Evolutionary conservation across 2,329 filamentous ascomycete species (phyloP).

Genomic region (Onygenales sp.): DNA sequence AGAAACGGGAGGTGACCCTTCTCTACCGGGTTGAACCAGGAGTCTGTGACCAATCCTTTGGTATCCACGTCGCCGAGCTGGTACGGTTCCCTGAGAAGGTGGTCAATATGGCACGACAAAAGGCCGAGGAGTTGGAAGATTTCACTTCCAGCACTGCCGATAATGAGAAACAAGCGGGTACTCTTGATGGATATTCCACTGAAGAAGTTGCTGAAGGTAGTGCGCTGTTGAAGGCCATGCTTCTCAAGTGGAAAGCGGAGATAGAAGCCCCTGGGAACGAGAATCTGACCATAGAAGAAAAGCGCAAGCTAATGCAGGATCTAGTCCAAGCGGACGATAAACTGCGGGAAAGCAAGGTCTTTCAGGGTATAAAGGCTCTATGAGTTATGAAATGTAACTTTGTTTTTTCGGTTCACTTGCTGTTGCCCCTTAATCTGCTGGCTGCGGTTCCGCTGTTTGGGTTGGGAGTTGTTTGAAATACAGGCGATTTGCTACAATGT

Average conservation of each 20-base stretch:
- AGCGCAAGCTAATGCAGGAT: constrained; percentile 68
- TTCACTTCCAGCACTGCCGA: constrained; percentile 44
- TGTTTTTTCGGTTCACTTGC: neutral
- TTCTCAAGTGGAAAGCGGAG: constrained; percentile 74
- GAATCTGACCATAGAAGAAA: constrained; percentile 59
- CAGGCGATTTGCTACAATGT: neutral
- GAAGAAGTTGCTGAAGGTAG: constrained; percentile 87
- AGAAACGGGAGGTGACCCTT: constrained; percentile 76
- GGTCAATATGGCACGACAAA: constrained; percentile 97
- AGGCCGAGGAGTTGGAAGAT: constrained; percentile 95
- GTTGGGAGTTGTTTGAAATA: neutral
- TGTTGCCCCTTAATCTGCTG: neutral
- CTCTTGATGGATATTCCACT: constrained; percentile 52
- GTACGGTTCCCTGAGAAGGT: constrained; percentile 96
- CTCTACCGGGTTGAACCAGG: constrained; percentile 95
- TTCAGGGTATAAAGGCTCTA: constrained; percentile 39
- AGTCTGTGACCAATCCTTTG: constrained; percentile 94
- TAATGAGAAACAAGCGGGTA: constrained; percentile 33
- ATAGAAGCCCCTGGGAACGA: constrained; percentile 53
- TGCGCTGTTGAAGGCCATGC: constrained; percentile 69
- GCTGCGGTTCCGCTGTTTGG: neutral
- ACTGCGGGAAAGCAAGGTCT: constrained; percentile 47
- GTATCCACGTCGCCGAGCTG: constrained; percentile 94
- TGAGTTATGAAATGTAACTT: constrained; percentile 15
- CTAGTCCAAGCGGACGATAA: constrained; percentile 65